phyloP scores from a whole-genome alignment of 148 eudicot genomes.

The Vaccinium myrtillus region DNA sequence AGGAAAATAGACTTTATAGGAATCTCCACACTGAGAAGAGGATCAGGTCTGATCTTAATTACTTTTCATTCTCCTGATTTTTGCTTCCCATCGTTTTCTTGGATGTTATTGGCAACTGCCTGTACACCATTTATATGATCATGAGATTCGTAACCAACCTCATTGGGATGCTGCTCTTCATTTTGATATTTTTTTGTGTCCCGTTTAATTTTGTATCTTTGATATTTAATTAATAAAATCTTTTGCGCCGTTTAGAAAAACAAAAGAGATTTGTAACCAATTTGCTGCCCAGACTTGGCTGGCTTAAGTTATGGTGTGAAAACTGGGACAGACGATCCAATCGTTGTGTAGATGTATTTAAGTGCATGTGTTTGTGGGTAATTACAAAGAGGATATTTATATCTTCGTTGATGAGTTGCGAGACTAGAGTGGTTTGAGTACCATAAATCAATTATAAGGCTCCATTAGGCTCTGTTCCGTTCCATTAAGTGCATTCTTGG shows the following conservation, averaged over 20 bases:
- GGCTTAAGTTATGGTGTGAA: background rate
- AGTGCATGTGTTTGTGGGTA: background rate
- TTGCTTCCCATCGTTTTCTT: background rate
- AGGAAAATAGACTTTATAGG: background rate
- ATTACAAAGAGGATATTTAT: background rate
- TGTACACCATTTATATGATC: background rate
- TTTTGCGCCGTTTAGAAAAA: too few species aligned
- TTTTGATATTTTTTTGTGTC: too few species aligned
- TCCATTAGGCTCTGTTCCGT: too few species aligned
- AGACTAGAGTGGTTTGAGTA: background rate
- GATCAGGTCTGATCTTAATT: constrained; percentile 26
- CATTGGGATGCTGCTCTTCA: too few species aligned
- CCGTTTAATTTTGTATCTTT: too few species aligned
- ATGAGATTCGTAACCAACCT: background rate
- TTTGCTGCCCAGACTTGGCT: background rate
- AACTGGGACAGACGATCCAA: background rate
- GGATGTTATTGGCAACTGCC: background rate
- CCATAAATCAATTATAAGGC: background rate
- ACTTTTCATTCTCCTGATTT: background rate
- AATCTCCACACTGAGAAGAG: constrained; percentile 33
- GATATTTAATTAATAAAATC: too few species aligned
- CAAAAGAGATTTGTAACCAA: background rate
- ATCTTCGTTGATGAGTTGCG: background rate
- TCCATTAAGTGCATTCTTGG: too few species aligned
- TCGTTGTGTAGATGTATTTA: background rate